A percentile compares a stretch with the other conserved stretches of the same genome.
Conservation (phyloP, 2,329 filamentous ascomycete genomes). For the Sarocladiaceae sp. region DNA sequence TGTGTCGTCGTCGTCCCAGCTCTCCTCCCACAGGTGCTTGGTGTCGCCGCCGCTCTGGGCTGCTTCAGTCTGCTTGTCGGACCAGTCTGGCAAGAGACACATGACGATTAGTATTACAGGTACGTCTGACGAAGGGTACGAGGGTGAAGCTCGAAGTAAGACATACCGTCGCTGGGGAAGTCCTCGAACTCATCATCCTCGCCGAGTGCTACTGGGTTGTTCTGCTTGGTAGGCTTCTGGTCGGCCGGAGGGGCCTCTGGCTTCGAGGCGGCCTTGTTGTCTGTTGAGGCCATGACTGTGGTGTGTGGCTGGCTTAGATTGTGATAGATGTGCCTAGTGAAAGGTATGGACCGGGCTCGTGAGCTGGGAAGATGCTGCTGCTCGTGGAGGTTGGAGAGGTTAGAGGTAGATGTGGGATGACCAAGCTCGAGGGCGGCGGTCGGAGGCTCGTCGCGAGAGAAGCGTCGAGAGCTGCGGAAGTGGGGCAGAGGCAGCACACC, state of each 20-base stretch:
- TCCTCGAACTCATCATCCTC: slow-evolving; percentile 99
- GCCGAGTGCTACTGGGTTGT: slow-evolving; percentile 63
- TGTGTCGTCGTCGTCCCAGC: slow-evolving; percentile 98
- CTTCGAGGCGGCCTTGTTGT: slow-evolving; percentile 24
- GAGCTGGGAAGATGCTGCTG: too few species aligned
- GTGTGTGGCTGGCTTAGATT: slow-evolving; percentile 1
- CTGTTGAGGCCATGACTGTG: slow-evolving; percentile 20
- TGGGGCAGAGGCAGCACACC: too few species aligned
- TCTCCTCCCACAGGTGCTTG: slow-evolving; percentile 94
- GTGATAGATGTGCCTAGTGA: too few species aligned
- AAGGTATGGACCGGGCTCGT: too few species aligned
- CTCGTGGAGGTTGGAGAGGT: neutral
- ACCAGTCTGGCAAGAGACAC: slow-evolving; percentile 63
- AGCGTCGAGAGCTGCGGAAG: neutral
- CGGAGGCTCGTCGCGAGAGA: neutral
- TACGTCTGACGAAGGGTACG: too few species aligned
- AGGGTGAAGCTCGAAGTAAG: neutral
- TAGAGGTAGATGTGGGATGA: neutral
- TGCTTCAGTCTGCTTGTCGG: slow-evolving; percentile 81
- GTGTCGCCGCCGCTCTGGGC: slow-evolving; percentile 50
- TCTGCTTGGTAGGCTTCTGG: slow-evolving; percentile 38
- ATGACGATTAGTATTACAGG: neutral
- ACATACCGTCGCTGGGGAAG: slow-evolving; percentile 87
- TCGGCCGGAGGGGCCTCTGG: slow-evolving; percentile 28
- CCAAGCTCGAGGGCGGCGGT: neutral